These are phyloP conservation scores for Byssothecium circinans DNA, from an alignment of 2,329 filamentous ascomycete genomes.

Conservation along the genomic window DNA sequence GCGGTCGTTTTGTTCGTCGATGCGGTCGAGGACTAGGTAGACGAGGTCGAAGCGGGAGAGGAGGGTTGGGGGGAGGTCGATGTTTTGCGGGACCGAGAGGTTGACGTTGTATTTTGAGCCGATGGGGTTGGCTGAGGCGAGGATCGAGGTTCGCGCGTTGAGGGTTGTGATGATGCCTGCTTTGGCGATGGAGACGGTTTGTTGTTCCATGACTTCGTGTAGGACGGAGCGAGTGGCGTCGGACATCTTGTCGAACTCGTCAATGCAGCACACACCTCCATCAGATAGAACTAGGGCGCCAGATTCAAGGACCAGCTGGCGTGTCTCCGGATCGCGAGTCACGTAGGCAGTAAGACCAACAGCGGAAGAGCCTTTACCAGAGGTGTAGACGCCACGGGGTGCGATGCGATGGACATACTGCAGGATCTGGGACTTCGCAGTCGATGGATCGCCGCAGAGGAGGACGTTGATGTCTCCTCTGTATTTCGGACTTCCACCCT, in stretches of 20 bases:
- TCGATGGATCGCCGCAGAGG: conserved; percentile 95
- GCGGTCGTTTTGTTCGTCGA: conserved; percentile 87
- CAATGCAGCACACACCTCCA: conserved; percentile 76
- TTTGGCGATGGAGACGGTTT: conserved; percentile 77
- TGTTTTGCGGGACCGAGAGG: conserved; percentile 94
- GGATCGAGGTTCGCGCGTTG: conserved; percentile 91
- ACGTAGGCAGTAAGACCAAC: conserved; percentile 79
- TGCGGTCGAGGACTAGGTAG: conserved; percentile 91
- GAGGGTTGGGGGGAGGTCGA: conserved; percentile 91
- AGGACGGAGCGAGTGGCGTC: conserved; percentile 73
- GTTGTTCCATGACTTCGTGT: conserved; percentile 81
- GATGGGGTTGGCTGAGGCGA: conserved; percentile 96
- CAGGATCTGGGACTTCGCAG: conserved; percentile 91
- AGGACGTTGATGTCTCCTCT: conserved; percentile 97
- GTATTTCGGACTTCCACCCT: conserved; percentile 93
- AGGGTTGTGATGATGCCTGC: conserved; percentile 82
- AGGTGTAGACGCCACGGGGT: conserved; percentile 79
- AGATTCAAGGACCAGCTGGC: conserved; percentile 73
- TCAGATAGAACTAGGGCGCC: conserved; percentile 74
- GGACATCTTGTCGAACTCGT: conserved; percentile 81
- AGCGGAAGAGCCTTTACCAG: conserved; percentile 73
- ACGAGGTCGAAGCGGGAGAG: conserved; percentile 96
- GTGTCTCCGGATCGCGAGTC: conserved; percentile 72
- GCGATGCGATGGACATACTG: conserved; percentile 98
- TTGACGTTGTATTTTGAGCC: conserved; percentile 97